Evolutionary conservation across 768 basidiomycete species (phyloP), one percentile per base, ranked within the genome.

Genomic region (Leucosporidium scottii): DNA sequence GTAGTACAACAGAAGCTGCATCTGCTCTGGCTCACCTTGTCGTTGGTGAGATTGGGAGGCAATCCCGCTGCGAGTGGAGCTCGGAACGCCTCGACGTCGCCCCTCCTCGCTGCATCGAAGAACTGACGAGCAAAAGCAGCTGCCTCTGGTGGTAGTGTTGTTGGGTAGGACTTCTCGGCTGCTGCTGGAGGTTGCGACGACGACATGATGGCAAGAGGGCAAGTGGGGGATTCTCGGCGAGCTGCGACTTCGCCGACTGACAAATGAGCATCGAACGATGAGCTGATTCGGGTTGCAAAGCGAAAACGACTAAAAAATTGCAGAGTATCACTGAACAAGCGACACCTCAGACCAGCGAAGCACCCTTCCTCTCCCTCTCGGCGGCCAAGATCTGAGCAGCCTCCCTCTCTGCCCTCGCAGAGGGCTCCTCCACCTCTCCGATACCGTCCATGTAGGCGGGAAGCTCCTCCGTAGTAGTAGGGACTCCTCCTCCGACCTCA

Each of bases 11-110:
- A 6, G 34, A 12, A 36, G 5, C 34, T 36, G 34, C 12, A 36
- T 5, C 34, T 36, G 34, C 12, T 5, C 34, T 36, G 6, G 34
- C 34, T 36, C 34, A 36, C 34, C 86, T 74, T 84, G 55, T 82
- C 80, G 68, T 90, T 90, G 21, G 87, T 86, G 61, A 91, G 81
- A 75, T 91, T 87, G 4, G 82, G 76, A 1, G 89, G 87, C 21
- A 90, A 79, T 4, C 89, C 88, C 0, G 68, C 72, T 25, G 61
- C 68, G 21, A 69, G 53, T 1, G 72, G 65, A 4, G 68, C 60
- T 18, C 18, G 4, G 2, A 67, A 60, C 15, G 30, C n/a, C 20
- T 59, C 66, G 49, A 56, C 48, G 13, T 39, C n/a, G 23, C 68
- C 68, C 0, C 49, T 18, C 0, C 72, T 59, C 0, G 65, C 68